These are phyloP conservation scores for Coemansia sp. DNA, from an alignment of 192 early-diverging fungal genomes.

Conservation along the genomic window DNA sequence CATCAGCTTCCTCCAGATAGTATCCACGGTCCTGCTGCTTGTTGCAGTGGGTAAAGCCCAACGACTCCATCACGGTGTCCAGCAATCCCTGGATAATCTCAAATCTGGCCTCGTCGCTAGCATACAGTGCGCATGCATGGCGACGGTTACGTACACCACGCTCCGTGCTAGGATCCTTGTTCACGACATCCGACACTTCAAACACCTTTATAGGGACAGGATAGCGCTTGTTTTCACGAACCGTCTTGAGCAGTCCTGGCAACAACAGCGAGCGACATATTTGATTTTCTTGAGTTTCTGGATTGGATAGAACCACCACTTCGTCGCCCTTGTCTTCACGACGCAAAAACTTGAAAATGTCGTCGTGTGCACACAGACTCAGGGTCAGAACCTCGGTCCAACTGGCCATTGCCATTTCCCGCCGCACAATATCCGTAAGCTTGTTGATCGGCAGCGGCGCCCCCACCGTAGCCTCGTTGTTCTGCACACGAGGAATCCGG, in stretches of 20 bases:
- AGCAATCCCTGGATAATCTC: conserved; percentile 88
- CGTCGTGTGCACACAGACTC: conserved; percentile 96
- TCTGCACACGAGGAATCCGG: conserved; percentile 79
- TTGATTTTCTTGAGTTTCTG: conserved; percentile 87
- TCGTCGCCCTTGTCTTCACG: conserved; percentile 72
- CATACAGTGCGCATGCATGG: conserved; percentile 81
- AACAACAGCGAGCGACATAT: conserved; percentile 91
- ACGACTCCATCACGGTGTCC: conserved; percentile 83
- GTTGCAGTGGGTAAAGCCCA: conserved; percentile 42
- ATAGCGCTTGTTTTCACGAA: conserved; percentile 82
- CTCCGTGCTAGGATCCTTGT: conserved; percentile 81
- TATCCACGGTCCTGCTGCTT: conserved; percentile 20
- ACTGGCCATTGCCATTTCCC: conserved; percentile 84
- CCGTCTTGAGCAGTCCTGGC: conserved; percentile 91
- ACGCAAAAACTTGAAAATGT: conserved; percentile 89
- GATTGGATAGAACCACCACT: conserved; percentile 87
- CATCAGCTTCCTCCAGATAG: conserved; percentile 34
- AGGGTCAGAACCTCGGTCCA: conserved; percentile 94
- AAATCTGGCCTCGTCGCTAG: conserved; percentile 67
- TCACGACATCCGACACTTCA: conserved; percentile 91
- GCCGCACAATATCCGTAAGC: conserved; percentile 79
- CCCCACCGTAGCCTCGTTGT: conserved; percentile 79
- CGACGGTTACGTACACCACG: conserved; percentile 85
- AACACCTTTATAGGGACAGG: conserved; percentile 91
- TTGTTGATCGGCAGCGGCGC: conserved; percentile 91